These are phyloP conservation scores for Cerioporus squamosus DNA, from an alignment of 1,284 basidiomycete species.

Conservation along the genomic window DNA sequence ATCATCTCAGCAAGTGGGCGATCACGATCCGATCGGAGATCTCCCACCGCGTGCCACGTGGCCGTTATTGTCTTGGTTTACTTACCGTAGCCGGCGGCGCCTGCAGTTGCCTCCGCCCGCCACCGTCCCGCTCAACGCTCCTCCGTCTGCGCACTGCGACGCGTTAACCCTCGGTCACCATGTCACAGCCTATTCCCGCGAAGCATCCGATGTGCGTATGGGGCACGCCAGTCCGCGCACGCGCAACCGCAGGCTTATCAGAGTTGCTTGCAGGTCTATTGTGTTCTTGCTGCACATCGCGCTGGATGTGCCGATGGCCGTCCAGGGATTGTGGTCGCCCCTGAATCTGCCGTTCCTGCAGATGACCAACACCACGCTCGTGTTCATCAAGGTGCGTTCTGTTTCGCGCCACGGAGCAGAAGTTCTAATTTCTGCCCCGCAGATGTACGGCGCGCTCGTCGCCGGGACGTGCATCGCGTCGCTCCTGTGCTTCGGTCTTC, in stretches of 20 bases:
- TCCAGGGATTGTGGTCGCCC: constrained; percentile 75
- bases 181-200: constrained; percentile 14
- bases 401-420: neutral
- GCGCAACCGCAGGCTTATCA: neutral
- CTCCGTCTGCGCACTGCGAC: neutral
- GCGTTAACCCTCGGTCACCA: neutral
- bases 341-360: constrained; percentile 70
- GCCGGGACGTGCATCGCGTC: constrained; percentile 61
- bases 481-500: constrained; percentile 65
- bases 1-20: no score
- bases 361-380: constrained; percentile 78
- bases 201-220: constrained; percentile 20
- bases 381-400: constrained; percentile 67
- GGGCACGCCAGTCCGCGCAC: neutral
- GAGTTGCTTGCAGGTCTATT: constrained; percentile 16
- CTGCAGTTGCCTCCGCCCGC: neutral
- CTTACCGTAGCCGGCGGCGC: neutral
- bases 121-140: neutral
- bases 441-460: constrained; percentile 69
- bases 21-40: constrained; percentile 24
- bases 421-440: neutral
- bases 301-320: constrained; percentile 73
- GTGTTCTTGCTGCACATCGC: constrained; percentile 69
- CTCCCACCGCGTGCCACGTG: constrained; percentile 12
- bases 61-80: neutral